phyloP scores from a whole-genome alignment of 1,139 yeast species.

The Debaryomyces singareniensis region DNA sequence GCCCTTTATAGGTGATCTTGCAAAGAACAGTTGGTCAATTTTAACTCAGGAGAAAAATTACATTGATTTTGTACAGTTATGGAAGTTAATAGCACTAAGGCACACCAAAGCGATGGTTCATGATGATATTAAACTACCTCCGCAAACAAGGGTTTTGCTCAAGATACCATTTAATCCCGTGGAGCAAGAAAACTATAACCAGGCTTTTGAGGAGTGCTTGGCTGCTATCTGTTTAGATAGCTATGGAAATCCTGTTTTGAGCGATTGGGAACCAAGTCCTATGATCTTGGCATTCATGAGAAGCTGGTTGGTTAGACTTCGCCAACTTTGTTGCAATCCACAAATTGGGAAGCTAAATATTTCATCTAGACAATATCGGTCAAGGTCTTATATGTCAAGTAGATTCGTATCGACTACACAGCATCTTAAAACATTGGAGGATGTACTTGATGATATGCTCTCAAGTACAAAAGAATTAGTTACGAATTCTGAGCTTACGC shows the following conservation, averaged over 20 bases:
- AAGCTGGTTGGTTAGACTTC: conserved; percentile 57
- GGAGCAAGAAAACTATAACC: conserved; percentile 77
- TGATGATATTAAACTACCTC: conserved; percentile 69
- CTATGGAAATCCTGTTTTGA: conserved; percentile 47
- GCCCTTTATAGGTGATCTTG: conserved; percentile 50
- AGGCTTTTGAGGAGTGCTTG: conserved; percentile 55
- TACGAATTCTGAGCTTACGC: conserved; percentile 41
- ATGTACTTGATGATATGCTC: conserved; percentile 60
- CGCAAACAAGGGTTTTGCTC: conserved; percentile 63
- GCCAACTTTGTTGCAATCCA: conserved; percentile 85
- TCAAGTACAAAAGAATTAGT: conserved; percentile 46
- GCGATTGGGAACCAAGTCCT: conserved; percentile 46
- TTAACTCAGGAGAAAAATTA: conserved; percentile 16
- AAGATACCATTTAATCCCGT: conserved; percentile 72
- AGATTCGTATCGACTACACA: conserved; percentile 15
- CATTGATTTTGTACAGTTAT: conserved; percentile 39
- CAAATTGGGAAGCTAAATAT: conserved; percentile 46
- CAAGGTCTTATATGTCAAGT: conserved; percentile 9
- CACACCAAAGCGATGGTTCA: conserved; percentile 84
- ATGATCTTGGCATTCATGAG: conserved; percentile 43
- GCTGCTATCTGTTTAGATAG: conserved; percentile 55
- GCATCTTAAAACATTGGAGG: conserved; percentile 55
- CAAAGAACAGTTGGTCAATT: conserved; percentile 34
- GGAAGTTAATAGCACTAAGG: conserved; percentile 52
- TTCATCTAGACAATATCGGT: conserved; percentile 23